phyloP scores from a whole-genome alignment of 305 asterid species.

The Fraxinus baroniana region DNA sequence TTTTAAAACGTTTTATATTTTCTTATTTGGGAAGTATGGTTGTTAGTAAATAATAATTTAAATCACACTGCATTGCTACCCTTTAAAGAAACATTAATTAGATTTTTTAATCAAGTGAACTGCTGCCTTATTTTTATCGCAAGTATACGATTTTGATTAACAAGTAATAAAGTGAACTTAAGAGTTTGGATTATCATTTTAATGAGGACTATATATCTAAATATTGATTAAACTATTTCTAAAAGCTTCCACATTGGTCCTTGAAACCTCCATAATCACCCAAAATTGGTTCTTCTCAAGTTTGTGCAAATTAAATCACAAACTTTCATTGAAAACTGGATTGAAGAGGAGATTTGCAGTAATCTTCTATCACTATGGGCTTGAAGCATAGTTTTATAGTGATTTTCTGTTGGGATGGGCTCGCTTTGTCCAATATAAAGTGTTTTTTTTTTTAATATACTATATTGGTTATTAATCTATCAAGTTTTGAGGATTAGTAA shows the following conservation, averaged over 20 bases:
- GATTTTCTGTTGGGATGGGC: background rate
- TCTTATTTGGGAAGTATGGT: background rate
- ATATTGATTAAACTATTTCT: background rate
- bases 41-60: background rate
- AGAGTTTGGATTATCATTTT: too few relatives aligned
- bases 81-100: background rate
- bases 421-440: background rate
- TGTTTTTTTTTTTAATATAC: too few relatives aligned
- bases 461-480: background rate
- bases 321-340: background rate
- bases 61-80: background rate
- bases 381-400: background rate
- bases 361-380: background rate
- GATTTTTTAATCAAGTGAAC: background rate
- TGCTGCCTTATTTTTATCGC: too few relatives aligned
- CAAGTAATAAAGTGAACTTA: too few relatives aligned
- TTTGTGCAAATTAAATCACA: background rate
- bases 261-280: background rate
- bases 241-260: background rate
- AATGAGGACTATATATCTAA: background rate
- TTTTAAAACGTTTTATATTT: background rate
- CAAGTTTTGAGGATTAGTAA: background rate
- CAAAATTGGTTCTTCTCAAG: background rate
- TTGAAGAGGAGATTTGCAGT: background rate
- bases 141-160: too few relatives aligned